Evolutionary conservation across 169 alveolate genomes (phyloP).

Genomic region (Cardiosporidium cionae): DNA sequence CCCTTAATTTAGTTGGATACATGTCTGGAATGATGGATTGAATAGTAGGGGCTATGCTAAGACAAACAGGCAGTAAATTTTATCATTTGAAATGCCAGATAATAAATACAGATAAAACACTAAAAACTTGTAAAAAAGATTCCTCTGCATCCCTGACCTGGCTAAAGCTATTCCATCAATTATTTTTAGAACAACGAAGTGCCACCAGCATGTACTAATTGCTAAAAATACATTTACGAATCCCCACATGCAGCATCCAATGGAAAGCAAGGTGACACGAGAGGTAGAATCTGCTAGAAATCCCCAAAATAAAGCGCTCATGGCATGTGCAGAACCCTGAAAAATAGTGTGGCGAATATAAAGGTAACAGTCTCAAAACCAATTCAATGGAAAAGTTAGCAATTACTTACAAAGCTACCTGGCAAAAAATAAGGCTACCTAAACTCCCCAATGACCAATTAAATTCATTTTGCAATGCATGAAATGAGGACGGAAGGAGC

Average conservation of each 20-base stretch:
- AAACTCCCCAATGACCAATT: constrained; percentile 32
- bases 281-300: constrained; percentile 67
- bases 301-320: constrained; percentile 80
- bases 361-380: not conserved
- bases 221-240: constrained; percentile 59
- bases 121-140: not conserved
- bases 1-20: constrained; percentile 53
- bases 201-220: constrained; percentile 51
- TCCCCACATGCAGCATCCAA: constrained; percentile 74
- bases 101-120: not conserved
- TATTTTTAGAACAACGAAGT: constrained; percentile 54
- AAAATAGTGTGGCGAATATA: not conserved
- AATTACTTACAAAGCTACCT: constrained; percentile 5
- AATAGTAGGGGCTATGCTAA: constrained; percentile 65
- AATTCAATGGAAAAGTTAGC: not conserved
- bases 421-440: constrained; percentile 25
- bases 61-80: not conserved
- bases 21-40: constrained; percentile 69
- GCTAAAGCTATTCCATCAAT: constrained; percentile 66
- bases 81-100: not conserved
- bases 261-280: constrained; percentile 57
- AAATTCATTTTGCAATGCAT: constrained; percentile 74
- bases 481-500: constrained; percentile 70
- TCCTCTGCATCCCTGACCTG: constrained; percentile 12
- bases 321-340: constrained; percentile 64